These are phyloP conservation scores for Rutstroemia sp. DNA, from an alignment of 2,329 filamentous ascomycete genomes.

Conservation along the genomic window DNA sequence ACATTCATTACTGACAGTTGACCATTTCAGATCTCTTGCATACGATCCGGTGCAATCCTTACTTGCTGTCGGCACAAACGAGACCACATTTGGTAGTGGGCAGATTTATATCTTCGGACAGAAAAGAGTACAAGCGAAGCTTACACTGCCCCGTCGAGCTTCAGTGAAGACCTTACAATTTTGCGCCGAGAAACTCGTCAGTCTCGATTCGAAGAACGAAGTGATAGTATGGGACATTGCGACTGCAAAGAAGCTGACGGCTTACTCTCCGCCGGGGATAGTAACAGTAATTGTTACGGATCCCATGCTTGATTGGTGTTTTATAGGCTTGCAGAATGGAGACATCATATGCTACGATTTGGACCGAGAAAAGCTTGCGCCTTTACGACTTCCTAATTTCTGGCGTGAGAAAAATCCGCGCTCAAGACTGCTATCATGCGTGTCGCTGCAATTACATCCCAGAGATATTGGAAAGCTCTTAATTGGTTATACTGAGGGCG, in stretches of 20 bases:
- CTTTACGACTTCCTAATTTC: constrained; percentile 79
- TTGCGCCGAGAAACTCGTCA: constrained; percentile 76
- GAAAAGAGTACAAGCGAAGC: constrained; percentile 67
- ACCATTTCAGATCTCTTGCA: constrained; percentile 58
- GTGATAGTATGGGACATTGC: constrained; percentile 76
- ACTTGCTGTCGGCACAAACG: constrained; percentile 82
- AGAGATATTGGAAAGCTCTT: constrained; percentile 86
- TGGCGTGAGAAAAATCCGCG: constrained; percentile 70
- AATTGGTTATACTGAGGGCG: constrained; percentile 84
- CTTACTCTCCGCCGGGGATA: constrained; percentile 68
- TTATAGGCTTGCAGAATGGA: constrained; percentile 74
- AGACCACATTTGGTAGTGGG: constrained; percentile 77
- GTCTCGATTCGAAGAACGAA: constrained; percentile 80
- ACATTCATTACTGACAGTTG: constrained; percentile 9
- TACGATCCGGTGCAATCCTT: constrained; percentile 94
- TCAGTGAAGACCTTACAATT: constrained; percentile 78
- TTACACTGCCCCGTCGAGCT: constrained; percentile 62
- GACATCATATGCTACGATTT: constrained; percentile 91
- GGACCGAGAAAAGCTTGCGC: constrained; percentile 68
- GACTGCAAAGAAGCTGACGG: constrained; percentile 56
- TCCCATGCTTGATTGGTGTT: constrained; percentile 86
- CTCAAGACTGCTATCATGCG: constrained; percentile 55
- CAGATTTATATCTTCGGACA: constrained; percentile 87
- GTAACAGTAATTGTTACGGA: constrained; percentile 73
- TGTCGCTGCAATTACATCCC: constrained; percentile 80